Evolutionary conservation across 768 basidiomycete species (phyloP), one percentile per base, ranked within the genome.

Genomic region (Tulasnella sp.): DNA sequence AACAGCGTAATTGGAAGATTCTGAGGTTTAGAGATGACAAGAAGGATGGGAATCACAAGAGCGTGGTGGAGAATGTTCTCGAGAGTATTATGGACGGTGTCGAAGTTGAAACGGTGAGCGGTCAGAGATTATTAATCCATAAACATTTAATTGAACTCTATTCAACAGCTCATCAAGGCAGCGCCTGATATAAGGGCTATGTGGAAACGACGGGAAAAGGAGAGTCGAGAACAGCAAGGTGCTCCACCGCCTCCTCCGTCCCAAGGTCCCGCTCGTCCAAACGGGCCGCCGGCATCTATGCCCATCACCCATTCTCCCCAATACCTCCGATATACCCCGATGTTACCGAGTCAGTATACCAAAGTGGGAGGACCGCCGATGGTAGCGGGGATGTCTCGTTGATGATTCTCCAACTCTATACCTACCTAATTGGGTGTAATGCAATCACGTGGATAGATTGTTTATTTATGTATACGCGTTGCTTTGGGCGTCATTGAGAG

Each of bases 21-120:
- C 80, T 98, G 78, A 78, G 95, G 40, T 92, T 93, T 63, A 68
- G 95, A 59, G 80, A 93, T 59, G 95, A 99, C 65, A 99, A 99
- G 64, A 83, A 78, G 3, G 67, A 92, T 56, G 95, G 90, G 13
- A 99, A 99, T 64, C 89, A 87, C 64, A 75, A 73, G 54, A 74
- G 67, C 27, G 78, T 90, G 49, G 89, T 96, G 41, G 78, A 86
- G 51, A 86, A 82, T 57, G 89, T 99, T 59, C 77, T 98, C 46
- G 73, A 81, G 58, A 92, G 83, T 58, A 98, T 99, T 56, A 75
- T 77, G 37, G 93, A 98, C 64, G 95, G 95, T 8, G 89, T 98
- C 33, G 89, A 93, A 61, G 83, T 85, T 60, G 78, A 88, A 34
- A 71, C 71, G 57, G 93, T 96, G 37, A 60, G 57, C 16, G 57